Percentiles rank a stretch among this genome's conserved stretches.
Conservation (phyloP, 495 filamentous ascomycete genomes). For the Penicillium cosmopolitanum region DNA sequence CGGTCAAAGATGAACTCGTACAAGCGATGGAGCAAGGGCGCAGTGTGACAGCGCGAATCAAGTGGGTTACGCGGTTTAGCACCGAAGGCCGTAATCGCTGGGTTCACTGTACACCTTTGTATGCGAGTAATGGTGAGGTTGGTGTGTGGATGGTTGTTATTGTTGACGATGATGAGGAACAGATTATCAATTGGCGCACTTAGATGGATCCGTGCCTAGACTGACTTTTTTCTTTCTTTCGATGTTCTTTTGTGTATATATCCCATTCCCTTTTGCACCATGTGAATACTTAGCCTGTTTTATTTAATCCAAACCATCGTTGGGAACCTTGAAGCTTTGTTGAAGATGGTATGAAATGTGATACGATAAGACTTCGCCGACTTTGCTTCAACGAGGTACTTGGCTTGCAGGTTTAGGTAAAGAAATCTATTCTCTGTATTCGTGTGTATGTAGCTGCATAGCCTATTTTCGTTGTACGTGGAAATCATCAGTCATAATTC, state of each 20-base stretch:
- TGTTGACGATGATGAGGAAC: slow-evolving; percentile 50
- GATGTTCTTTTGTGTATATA: neutral
- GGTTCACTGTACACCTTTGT: slow-evolving; percentile 64
- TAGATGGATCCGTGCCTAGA: neutral
- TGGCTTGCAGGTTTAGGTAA: neutral
- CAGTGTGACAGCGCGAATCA: slow-evolving; percentile 66
- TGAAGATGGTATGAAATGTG: neutral
- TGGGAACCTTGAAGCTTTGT: neutral
- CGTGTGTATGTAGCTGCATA: neutral
- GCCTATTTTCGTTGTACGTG: neutral
- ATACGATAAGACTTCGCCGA: no score
- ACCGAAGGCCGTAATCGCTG: slow-evolving; percentile 54
- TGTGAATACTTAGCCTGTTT: neutral
- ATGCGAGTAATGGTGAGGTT: slow-evolving; percentile 58
- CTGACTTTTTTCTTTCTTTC: no score
- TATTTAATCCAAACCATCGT: neutral
- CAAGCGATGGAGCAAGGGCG: slow-evolving; percentile 59
- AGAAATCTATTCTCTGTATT: slow-evolving; percentile 7
- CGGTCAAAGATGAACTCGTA: slow-evolving; percentile 56
- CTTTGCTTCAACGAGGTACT: no score
- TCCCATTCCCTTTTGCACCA: neutral
- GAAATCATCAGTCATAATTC: slow-evolving; percentile 23
- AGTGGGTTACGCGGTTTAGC: slow-evolving; percentile 54
- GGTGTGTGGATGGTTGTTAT: slow-evolving; percentile 68
- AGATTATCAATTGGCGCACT: slow-evolving; percentile 22